Conservation (phyloP, 106 monocot species). For the Apostasia ramifera region DNA sequence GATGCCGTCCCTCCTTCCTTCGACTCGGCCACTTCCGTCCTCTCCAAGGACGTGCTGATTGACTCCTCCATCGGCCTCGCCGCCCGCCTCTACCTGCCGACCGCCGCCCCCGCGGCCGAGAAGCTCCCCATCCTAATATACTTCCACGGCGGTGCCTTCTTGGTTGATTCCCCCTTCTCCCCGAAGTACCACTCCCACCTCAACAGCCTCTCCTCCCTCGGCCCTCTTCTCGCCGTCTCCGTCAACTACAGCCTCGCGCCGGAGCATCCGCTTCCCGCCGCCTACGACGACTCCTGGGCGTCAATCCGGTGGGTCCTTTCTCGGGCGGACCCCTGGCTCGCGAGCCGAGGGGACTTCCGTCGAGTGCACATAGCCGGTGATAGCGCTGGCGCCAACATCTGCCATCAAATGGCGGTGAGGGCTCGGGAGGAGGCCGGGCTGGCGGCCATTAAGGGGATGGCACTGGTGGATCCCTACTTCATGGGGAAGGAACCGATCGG, state of each 20-base stretch:
- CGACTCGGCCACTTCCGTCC: not conserved
- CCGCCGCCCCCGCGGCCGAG: too few relatives aligned
- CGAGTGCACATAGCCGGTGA: conserved; percentile 1
- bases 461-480: conserved; percentile 4
- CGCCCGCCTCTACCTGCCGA: conserved; percentile 7
- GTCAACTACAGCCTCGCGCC: conserved; percentile 37
- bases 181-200: conserved; percentile 9
- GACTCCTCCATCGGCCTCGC: not conserved
- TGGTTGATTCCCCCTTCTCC: conserved; percentile 7
- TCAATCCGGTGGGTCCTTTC: not conserved
- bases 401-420: conserved; percentile 9
- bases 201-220: conserved; percentile 6
- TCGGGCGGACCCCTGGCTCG: conserved; percentile 4
- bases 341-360: not conserved
- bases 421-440: not conserved
- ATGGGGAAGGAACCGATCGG: conserved; percentile 1
- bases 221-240: conserved; percentile 8
- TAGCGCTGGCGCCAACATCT: conserved; percentile 15
- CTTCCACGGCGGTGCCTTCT: conserved; percentile 17
- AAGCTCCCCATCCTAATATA: conserved; percentile 9
- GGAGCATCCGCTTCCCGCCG: conserved; percentile 21
- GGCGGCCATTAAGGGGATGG: conserved; percentile 5
- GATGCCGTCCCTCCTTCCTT: not conserved
- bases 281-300: conserved; percentile 18
- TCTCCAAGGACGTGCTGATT: conserved; percentile 8